phyloP scores from a whole-genome alignment of 352 stramenopile genomes.

The Aphanomyces stellatus region DNA sequence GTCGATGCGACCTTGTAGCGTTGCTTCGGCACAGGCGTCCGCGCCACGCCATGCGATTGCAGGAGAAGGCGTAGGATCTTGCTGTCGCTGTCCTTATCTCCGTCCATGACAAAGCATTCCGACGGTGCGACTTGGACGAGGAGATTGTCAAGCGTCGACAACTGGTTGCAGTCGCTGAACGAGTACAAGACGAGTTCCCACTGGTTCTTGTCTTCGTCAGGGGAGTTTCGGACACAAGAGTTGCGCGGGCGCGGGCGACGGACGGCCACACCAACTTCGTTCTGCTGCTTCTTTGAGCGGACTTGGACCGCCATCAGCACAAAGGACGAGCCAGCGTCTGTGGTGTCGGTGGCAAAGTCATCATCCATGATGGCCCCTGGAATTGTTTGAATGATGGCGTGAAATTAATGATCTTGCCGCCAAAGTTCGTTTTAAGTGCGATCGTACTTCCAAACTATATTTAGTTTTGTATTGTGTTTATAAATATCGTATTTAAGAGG shows the following conservation, averaged over 20 bases:
- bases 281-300: slow-evolving; percentile 68
- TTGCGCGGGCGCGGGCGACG: slow-evolving; percentile 53
- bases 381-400: slow-evolving; percentile 29
- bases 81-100: slow-evolving; percentile 51
- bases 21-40: slow-evolving; percentile 63
- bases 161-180: slow-evolving; percentile 79
- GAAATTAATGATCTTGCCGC: slow-evolving; percentile 1
- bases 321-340: slow-evolving; percentile 34
- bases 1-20: slow-evolving; percentile 38
- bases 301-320: slow-evolving; percentile 73
- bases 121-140: slow-evolving; percentile 70
- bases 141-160: slow-evolving; percentile 76
- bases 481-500: slow-evolving; percentile 12
- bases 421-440: not conserved
- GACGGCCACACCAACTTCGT: slow-evolving; percentile 72
- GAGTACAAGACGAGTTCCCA: slow-evolving; percentile 68
- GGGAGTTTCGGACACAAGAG: slow-evolving; percentile 65
- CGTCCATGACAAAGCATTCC: slow-evolving; percentile 51
- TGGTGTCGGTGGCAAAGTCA: slow-evolving; percentile 3
- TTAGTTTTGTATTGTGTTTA: not conserved
- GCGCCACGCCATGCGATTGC: slow-evolving; percentile 47
- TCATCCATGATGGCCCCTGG: not conserved
- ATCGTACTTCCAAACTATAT: not conserved
- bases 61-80: slow-evolving; percentile 78
- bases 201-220: slow-evolving; percentile 73